Conservation (phyloP, 2,329 filamentous ascomycete genomes). For the Xylaria hypoxylon region DNA sequence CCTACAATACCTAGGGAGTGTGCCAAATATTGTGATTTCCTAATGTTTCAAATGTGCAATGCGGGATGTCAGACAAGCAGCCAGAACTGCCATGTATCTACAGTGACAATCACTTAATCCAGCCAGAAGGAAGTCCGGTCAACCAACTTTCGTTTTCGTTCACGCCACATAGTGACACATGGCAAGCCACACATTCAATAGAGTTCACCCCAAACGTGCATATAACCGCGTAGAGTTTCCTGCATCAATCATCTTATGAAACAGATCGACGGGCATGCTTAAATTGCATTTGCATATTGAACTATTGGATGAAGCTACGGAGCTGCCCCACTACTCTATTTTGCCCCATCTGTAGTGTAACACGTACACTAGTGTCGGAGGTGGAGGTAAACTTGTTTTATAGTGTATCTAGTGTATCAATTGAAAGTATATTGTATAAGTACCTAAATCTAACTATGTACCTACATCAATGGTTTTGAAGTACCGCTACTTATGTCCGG, state of each 20-base stretch:
- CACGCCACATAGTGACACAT: not conserved
- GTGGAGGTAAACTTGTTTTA: too few relatives aligned
- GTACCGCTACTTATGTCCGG: not conserved
- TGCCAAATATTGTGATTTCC: not conserved
- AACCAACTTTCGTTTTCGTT: not conserved
- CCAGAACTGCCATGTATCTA: not conserved
- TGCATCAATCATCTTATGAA: not conserved
- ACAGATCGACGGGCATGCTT: not conserved
- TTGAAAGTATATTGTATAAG: not conserved
- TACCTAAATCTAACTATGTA: not conserved
- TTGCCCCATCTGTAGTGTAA: not conserved
- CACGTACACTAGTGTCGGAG: too few relatives aligned
- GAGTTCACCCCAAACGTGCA: slow-evolving; percentile 1
- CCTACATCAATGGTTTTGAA: not conserved
- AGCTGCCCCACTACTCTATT: not conserved
- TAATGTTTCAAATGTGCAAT: not conserved
- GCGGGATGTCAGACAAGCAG: not conserved
- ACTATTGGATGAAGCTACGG: not conserved
- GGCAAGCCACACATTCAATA: slow-evolving; percentile 5
- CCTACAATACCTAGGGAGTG: not conserved
- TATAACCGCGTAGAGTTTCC: slow-evolving; percentile 2
- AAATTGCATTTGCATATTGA: not conserved
- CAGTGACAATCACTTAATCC: not conserved
- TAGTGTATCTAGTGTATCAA: too few relatives aligned
- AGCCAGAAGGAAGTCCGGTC: not conserved